Evolutionary conservation across 257 asterid genomes (phyloP).

Genomic region (Petunia secreta): DNA sequence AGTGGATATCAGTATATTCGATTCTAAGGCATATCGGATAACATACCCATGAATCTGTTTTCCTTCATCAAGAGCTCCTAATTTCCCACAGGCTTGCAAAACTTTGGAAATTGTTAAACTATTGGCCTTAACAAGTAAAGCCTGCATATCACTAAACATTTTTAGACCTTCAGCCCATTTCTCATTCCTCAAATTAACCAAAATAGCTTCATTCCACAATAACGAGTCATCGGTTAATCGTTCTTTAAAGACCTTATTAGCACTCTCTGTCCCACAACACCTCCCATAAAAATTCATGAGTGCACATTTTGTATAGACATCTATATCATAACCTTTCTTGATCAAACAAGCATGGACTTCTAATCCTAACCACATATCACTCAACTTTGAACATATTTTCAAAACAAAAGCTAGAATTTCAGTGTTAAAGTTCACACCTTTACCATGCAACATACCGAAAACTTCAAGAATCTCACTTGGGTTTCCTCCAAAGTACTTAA

Average conservation of each 20-base stretch:
- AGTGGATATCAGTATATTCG: constrained; percentile 48
- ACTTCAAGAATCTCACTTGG: constrained; percentile 59
- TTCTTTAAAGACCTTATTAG: constrained; percentile 46
- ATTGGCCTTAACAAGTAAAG: constrained; percentile 35
- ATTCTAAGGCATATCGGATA: constrained; percentile 46
- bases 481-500: constrained; percentile 49
- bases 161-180: constrained; percentile 49
- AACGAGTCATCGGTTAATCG: constrained; percentile 36
- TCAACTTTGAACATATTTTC: constrained; percentile 52
- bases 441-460: constrained; percentile 41
- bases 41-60: constrained; percentile 64
- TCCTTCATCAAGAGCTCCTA: constrained; percentile 52
- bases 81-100: constrained; percentile 64
- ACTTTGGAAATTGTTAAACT: constrained; percentile 44
- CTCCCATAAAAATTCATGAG: constrained; percentile 64
- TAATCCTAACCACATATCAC: constrained; percentile 48
- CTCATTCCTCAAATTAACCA: constrained; percentile 56
- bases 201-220: constrained; percentile 64
- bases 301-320: constrained; percentile 51
- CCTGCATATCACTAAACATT: constrained; percentile 47
- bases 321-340: constrained; percentile 56
- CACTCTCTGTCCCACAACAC: constrained; percentile 47
- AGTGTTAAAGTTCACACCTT: constrained; percentile 52
- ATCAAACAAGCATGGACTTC: constrained; percentile 57
- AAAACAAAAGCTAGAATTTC: constrained; percentile 42